A percentile compares a stretch with the other conserved stretches of the same genome.
Conservation (phyloP, 768 basidiomycete species). For the Xanthoconium stramineum region DNA sequence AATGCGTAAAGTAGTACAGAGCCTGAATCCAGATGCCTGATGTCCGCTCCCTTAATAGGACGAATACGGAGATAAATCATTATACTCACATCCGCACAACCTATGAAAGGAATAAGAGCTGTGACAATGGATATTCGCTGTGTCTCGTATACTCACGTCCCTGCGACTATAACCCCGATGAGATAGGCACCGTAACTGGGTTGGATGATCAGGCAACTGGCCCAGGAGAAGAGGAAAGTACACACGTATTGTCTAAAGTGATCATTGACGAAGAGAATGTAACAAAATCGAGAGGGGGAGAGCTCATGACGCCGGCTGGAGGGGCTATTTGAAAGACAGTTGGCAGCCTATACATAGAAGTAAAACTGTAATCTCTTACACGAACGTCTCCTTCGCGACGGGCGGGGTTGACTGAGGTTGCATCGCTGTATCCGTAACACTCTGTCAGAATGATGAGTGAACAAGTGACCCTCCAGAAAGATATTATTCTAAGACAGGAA, state of each 20-base stretch:
- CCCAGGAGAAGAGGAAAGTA: background rate
- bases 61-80: background rate
- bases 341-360: background rate
- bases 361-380: too few relatives aligned
- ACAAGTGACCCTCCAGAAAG: too few relatives aligned
- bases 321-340: too few relatives aligned
- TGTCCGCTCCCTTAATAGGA: background rate
- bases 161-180: conserved; percentile 49
- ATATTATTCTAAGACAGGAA: too few relatives aligned
- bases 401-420: too few relatives aligned
- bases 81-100: conserved; percentile 45
- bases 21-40: conserved; percentile 53
- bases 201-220: background rate
- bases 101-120: conserved; percentile 27
- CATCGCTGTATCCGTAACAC: too few relatives aligned
- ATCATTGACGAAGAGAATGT: conserved; percentile 1
- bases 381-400: too few relatives aligned
- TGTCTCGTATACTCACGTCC: conserved; percentile 37
- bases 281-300: background rate
- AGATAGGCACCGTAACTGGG: conserved; percentile 48
- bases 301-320: background rate
- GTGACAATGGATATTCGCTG: background rate
- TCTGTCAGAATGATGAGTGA: too few relatives aligned
- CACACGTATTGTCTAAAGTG: conserved; percentile 36
- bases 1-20: conserved; percentile 49